phyloP scores from a whole-genome alignment of 345 rosid species.

The Euphorbia tirucalli region DNA sequence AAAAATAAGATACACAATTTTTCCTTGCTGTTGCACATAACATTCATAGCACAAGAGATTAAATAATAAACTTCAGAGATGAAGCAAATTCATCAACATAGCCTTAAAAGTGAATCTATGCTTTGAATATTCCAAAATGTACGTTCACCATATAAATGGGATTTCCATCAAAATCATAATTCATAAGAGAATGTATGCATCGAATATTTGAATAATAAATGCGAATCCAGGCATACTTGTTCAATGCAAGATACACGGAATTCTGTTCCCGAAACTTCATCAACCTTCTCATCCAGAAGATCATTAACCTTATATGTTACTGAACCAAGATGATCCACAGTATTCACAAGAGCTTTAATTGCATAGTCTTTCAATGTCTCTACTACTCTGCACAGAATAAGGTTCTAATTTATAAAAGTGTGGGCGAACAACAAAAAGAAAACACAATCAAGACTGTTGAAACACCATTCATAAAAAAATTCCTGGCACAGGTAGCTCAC shows the following conservation, averaged over 20 bases:
- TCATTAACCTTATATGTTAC: constrained; percentile 84
- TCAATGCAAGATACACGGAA: constrained; percentile 77
- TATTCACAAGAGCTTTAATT: constrained; percentile 83
- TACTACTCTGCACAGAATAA: constrained; percentile 56
- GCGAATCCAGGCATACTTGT: constrained; percentile 47
- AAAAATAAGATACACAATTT: neutral
- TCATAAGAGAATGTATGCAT: neutral
- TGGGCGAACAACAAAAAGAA: neutral
- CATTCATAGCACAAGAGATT: neutral
- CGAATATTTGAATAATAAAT: neutral
- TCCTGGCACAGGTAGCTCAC: constrained; percentile 41
- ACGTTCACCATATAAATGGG: neutral
- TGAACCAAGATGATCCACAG: constrained; percentile 95
- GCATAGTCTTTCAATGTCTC: constrained; percentile 94
- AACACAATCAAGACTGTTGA: neutral
- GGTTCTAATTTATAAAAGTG: constrained; percentile 6
- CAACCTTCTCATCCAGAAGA: constrained; percentile 79
- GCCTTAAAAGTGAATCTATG: too few species aligned
- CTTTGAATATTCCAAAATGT: too few species aligned
- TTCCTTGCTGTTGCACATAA: too few species aligned
- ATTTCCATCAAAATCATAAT: neutral
- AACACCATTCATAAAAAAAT: neutral
- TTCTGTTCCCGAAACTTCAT: constrained; percentile 73
- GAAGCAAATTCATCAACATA: neutral
- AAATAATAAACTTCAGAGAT: neutral